These are phyloP conservation scores for Aspergillus hiratsukae DNA, from an alignment of 2,329 filamentous ascomycete genomes.

Conservation along the genomic window DNA sequence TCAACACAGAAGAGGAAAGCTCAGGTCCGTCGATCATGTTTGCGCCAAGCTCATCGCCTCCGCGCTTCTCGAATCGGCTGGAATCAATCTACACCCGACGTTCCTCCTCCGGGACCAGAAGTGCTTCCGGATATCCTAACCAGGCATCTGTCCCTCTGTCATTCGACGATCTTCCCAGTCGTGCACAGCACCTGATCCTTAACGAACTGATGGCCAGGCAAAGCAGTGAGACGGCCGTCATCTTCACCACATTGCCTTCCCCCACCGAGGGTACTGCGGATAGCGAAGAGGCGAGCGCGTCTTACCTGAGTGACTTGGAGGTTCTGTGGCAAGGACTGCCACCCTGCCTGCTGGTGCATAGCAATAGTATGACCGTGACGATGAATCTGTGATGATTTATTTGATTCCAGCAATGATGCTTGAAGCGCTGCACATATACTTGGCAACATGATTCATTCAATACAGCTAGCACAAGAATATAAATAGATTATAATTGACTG, in stretches of 20 bases:
- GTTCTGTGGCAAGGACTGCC: constrained; percentile 72
- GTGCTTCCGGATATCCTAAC: constrained; percentile 48
- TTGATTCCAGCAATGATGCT: constrained; percentile 1
- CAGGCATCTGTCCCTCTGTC: constrained; percentile 65
- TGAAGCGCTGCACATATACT: neutral
- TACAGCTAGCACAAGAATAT: neutral
- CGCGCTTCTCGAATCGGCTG: constrained; percentile 21
- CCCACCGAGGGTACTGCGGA: constrained; percentile 71
- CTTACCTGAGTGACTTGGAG: constrained; percentile 73
- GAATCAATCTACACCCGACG: constrained; percentile 38
- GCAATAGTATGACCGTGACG: constrained; percentile 84
- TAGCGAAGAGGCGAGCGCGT: constrained; percentile 65
- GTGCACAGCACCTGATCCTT: constrained; percentile 79
- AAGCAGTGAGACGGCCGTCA: constrained; percentile 66
- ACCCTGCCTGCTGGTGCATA: constrained; percentile 73
- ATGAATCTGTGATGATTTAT: constrained; percentile 36
- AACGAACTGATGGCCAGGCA: constrained; percentile 75
- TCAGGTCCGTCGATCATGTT: constrained; percentile 73
- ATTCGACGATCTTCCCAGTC: constrained; percentile 81
- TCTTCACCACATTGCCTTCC: constrained; percentile 79
- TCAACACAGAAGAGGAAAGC: constrained; percentile 62
- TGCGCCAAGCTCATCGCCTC: constrained; percentile 45
- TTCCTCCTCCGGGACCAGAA: constrained; percentile 22
- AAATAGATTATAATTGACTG: neutral
- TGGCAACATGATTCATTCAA: neutral